These are phyloP conservation scores for Ophiosphaerella herpotricha DNA, from an alignment of 2,329 filamentous ascomycete species.

Conservation along the genomic window DNA sequence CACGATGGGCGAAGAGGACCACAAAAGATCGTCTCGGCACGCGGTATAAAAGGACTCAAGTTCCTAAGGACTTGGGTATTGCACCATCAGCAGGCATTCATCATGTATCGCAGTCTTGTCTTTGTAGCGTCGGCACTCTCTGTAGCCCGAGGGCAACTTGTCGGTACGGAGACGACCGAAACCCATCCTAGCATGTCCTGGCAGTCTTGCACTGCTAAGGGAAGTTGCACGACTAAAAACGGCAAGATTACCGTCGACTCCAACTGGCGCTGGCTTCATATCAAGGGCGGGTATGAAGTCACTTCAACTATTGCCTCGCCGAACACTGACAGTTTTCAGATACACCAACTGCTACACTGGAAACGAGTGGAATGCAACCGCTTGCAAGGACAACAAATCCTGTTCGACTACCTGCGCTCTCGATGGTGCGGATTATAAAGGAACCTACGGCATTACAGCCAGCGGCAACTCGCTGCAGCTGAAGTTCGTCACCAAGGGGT, in stretches of 20 bases:
- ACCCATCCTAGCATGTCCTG: conserved; percentile 46
- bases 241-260: conserved; percentile 48
- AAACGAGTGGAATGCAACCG: conserved; percentile 46
- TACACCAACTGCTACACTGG: conserved; percentile 49
- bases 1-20: conserved; percentile 3
- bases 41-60: conserved; percentile 14
- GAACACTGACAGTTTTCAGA: conserved; percentile 9
- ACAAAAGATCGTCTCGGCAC: not conserved
- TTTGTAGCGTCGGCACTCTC: conserved; percentile 52
- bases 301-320: not conserved
- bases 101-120: conserved; percentile 42
- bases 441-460: conserved; percentile 55
- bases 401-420: conserved; percentile 45
- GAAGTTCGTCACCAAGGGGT: conserved; percentile 59
- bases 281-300: conserved; percentile 30
- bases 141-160: conserved; percentile 52
- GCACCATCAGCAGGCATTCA: conserved; percentile 10
- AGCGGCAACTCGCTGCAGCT: conserved; percentile 58
- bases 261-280: conserved; percentile 57
- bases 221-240: conserved; percentile 40
- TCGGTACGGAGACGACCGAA: conserved; percentile 45
- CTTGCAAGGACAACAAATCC: conserved; percentile 42
- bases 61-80: conserved; percentile 1
- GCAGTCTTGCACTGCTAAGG: conserved; percentile 44
- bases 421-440: conserved; percentile 46